These are phyloP conservation scores for Larix sibirica DNA, from an alignment of 83 land plant genomes.

Conservation along the genomic window DNA sequence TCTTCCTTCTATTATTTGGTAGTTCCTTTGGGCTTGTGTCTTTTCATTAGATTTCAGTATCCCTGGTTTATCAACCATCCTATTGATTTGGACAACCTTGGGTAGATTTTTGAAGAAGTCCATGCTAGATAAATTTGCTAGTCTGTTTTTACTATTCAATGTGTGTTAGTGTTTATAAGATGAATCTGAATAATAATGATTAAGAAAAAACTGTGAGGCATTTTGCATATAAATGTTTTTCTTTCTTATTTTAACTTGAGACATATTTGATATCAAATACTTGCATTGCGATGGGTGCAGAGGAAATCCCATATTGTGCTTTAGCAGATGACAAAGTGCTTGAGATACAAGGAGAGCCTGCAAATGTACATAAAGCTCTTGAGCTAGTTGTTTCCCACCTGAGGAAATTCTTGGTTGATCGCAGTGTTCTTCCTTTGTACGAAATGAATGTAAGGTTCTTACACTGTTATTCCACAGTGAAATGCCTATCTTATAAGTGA, in stretches of 20 bases:
- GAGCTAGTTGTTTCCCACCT: slow-evolving; percentile 51
- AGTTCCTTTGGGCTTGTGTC: no score
- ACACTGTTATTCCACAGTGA: neutral
- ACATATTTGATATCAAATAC: neutral
- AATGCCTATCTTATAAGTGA: neutral
- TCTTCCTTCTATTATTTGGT: no score
- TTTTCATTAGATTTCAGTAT: no score
- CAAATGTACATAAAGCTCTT: slow-evolving; percentile 46
- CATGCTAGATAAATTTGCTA: no score
- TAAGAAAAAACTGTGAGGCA: no score
- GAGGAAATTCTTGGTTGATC: slow-evolving; percentile 47
- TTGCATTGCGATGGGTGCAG: slow-evolving; percentile 18
- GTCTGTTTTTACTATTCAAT: no score
- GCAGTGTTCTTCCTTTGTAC: slow-evolving; percentile 39
- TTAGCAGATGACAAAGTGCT: slow-evolving; percentile 52
- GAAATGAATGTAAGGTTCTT: slow-evolving; percentile 36
- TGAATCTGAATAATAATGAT: no score
- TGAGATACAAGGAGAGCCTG: slow-evolving; percentile 51
- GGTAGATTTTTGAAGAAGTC: no score
- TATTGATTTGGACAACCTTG: no score
- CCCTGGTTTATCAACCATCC: no score
- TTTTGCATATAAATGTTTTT: no score
- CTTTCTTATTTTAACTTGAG: neutral
- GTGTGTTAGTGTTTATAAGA: no score
- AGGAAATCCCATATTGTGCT: slow-evolving; percentile 50